Percentiles rank a stretch among this genome's conserved stretches.
These are phyloP conservation scores for Eutrema salsugineum DNA, from an alignment of 441 rosid species.

Conservation along the genomic window DNA sequence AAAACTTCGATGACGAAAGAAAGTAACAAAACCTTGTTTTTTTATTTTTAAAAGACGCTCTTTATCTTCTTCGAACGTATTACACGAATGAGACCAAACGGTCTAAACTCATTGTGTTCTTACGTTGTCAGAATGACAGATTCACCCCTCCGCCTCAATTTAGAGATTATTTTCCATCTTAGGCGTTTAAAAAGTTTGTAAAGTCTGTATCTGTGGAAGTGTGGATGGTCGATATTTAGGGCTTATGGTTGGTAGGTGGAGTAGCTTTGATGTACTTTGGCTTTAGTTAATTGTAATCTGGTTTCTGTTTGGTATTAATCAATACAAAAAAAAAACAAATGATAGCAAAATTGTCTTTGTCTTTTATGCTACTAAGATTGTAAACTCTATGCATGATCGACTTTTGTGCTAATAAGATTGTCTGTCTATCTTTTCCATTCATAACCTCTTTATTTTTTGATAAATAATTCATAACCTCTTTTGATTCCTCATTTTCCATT, in stretches of 20 bases:
- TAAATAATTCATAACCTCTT: neutral
- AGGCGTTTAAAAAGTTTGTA: neutral
- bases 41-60: neutral
- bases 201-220: no score
- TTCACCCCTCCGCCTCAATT: constrained; percentile 2
- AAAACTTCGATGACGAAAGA: neutral
- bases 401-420: neutral
- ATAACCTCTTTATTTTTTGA: neutral
- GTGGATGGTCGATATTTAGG: no score
- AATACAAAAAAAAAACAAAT: no score
- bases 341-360: no score
- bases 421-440: neutral
- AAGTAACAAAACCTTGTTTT: neutral
- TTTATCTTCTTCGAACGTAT: neutral
- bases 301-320: no score
- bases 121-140: neutral
- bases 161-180: neutral
- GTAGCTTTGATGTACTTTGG: no score
- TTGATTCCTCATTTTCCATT: neutral
- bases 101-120: neutral
- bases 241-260: no score
- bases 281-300: no score
- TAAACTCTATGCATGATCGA: neutral
- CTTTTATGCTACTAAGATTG: no score
- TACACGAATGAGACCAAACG: constrained; percentile 2